Evolutionary conservation across 2,329 filamentous ascomycete species (phyloP), one percentile per base, ranked within the genome.

Genomic region (Biscogniauxia sp.): DNA sequence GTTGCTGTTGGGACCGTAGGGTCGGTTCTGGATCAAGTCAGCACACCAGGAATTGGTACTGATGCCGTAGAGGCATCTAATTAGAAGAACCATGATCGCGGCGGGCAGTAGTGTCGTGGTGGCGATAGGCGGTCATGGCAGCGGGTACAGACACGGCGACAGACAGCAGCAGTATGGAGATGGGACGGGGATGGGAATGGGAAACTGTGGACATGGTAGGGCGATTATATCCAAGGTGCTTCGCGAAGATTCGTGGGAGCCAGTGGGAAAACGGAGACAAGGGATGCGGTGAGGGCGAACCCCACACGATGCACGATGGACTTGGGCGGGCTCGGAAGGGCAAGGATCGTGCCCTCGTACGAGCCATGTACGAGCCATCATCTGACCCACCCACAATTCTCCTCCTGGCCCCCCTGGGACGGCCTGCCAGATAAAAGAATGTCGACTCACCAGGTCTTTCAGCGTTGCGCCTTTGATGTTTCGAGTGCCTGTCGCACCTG

Each of bases 391-490:
- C 11, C 37, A 32, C 20, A 37, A 49, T 20, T 25, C 5, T 32
- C 37, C 37, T n/a, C 37, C 37, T 11, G 4, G 6, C 17, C 15
- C 37, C 37, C 37, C 17, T 45, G 11, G 37, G 37, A n/a, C 17
- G 17, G 13, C 28, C 28, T 45, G 15, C 17, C 6, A 28, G 57
- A 56, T 13, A 56, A 32, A 25, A n/a, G 51, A 52, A 37, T 20
- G 50, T 59, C 20, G 51, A 70, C 69, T 60, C 57, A 72, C 71
- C 57, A 69, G 59, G 19, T 72, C 69, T 61, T 63, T 65, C 58
- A 81, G 69, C 55, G 79, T 77, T 56, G 78, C 75, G 54, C 78
- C 79, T 70, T 80, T 84, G 61, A 83, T 70, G 49, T 77, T 73
- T 65, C 78, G 79, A 59, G 75, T 71, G 58, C 74, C 78, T 55